A percentile compares a stretch with the other conserved stretches of the same genome.
These are phyloP conservation scores for Phytopythium ostracodes DNA, from an alignment of 352 stramenopile genomes.

Conservation along the genomic window DNA sequence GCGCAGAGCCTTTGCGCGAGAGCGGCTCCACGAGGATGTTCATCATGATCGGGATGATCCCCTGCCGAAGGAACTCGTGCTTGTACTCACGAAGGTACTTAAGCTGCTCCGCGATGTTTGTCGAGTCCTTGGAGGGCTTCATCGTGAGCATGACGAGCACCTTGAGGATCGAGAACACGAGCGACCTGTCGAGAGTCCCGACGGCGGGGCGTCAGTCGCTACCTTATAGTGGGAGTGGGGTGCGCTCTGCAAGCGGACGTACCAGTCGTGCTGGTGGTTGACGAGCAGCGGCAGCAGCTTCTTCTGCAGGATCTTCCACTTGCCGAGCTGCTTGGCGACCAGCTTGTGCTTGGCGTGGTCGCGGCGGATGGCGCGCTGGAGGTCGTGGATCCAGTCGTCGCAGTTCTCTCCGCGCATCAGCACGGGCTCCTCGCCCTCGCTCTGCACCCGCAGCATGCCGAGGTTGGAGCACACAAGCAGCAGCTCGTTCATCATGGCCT, in stretches of 20 bases:
- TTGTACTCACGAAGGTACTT: slow-evolving; percentile 85
- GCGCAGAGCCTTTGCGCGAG: slow-evolving; percentile 47
- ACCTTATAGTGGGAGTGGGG: background rate
- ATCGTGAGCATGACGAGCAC: slow-evolving; percentile 90
- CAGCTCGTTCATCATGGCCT: slow-evolving; percentile 85
- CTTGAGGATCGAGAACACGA: slow-evolving; percentile 89
- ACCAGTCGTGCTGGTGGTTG: slow-evolving; percentile 85
- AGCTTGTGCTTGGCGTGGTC: slow-evolving; percentile 83
- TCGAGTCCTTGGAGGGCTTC: slow-evolving; percentile 74
- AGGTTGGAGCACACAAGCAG: slow-evolving; percentile 87
- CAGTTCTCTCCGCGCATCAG: slow-evolving; percentile 85
- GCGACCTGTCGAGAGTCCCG: slow-evolving; percentile 20
- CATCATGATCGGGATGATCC: slow-evolving; percentile 81
- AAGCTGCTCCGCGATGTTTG: slow-evolving; percentile 74
- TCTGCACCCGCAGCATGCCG: slow-evolving; percentile 65
- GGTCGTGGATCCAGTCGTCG: slow-evolving; percentile 79
- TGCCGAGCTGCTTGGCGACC: slow-evolving; percentile 78
- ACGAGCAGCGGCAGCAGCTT: slow-evolving; percentile 83
- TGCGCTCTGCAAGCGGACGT: background rate
- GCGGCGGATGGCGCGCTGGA: slow-evolving; percentile 76
- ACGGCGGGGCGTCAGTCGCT: background rate
- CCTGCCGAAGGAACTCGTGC: slow-evolving; percentile 69
- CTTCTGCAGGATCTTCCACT: slow-evolving; percentile 87
- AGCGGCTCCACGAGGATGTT: slow-evolving; percentile 80
- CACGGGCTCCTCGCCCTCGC: slow-evolving; percentile 49